These are phyloP conservation scores for Brassica nigra DNA, from an alignment of 345 rosid genomes.

Conservation along the genomic window DNA sequence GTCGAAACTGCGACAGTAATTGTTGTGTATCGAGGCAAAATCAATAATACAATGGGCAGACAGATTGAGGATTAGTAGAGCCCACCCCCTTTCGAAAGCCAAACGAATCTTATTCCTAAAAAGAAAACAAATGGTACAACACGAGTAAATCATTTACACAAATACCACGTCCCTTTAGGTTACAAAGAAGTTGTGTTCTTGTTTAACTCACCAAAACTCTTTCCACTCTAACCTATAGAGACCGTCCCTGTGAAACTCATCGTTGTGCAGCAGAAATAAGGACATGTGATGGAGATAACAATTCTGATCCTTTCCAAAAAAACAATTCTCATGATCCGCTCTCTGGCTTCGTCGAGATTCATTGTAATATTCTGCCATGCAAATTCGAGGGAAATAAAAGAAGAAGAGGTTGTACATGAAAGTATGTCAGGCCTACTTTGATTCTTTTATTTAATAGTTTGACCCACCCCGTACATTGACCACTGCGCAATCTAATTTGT, in stretches of 20 bases:
- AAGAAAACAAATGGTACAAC: background rate
- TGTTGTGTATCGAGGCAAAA: background rate
- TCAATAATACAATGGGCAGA: background rate
- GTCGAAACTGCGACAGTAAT: background rate
- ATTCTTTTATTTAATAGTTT: too few species aligned
- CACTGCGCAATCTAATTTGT: too few species aligned
- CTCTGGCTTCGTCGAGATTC: background rate
- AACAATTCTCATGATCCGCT: background rate
- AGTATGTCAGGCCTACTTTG: too few species aligned
- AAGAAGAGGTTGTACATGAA: background rate
- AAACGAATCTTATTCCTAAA: background rate
- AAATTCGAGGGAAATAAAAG: background rate
- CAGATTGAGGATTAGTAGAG: background rate
- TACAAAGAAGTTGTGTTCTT: background rate
- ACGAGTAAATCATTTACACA: background rate
- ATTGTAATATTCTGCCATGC: background rate
- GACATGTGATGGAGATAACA: background rate
- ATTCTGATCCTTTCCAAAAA: background rate
- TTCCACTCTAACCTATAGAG: background rate
- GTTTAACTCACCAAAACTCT: background rate
- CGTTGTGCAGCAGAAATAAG: background rate
- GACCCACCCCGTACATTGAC: too few species aligned
- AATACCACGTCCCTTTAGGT: background rate
- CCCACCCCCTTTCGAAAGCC: background rate
- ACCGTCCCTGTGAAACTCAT: background rate